Percentiles rank a stretch among this genome's conserved stretches.
These are phyloP conservation scores for Penicillium paxilli DNA, from an alignment of 495 filamentous ascomycete species.

Conservation along the genomic window DNA sequence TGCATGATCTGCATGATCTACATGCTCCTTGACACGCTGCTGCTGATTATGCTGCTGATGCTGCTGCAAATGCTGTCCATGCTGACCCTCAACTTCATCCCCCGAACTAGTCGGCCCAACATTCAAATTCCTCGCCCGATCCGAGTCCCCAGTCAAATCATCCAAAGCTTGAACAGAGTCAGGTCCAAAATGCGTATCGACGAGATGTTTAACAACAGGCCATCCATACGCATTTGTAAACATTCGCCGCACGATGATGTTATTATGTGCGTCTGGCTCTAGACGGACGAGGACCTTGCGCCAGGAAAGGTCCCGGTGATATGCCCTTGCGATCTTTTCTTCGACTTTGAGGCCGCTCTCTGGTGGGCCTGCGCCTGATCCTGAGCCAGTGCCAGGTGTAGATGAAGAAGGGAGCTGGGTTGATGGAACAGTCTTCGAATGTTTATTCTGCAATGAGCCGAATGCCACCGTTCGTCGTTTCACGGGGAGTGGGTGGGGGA, in stretches of 20 bases:
- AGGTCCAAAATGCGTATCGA: conserved; percentile 88
- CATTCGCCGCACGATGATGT: conserved; percentile 92
- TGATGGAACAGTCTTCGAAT: conserved; percentile 21
- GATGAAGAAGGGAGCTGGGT: neutral
- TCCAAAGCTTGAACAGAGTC: conserved; percentile 56
- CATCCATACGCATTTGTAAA: conserved; percentile 98
- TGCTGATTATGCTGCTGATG: neutral
- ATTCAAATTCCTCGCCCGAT: conserved; percentile 49
- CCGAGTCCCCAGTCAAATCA: conserved; percentile 56
- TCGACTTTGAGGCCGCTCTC: conserved; percentile 76
- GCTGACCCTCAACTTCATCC: conserved; percentile 44
- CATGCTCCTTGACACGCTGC: too few species aligned
- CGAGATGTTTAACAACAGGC: conserved; percentile 92
- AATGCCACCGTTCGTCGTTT: conserved; percentile 50
- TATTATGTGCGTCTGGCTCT: conserved; percentile 97
- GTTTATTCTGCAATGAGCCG: conserved; percentile 43
- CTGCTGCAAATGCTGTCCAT: conserved; percentile 5
- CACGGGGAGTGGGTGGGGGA: conserved; percentile 74
- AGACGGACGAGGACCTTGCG: conserved; percentile 93
- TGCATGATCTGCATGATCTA: too few species aligned
- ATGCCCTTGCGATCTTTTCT: conserved; percentile 95
- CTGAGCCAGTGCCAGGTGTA: neutral
- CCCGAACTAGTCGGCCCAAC: conserved; percentile 38
- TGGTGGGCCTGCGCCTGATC: conserved; percentile 4
- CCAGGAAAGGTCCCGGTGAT: conserved; percentile 88